A percentile compares a stretch with the other conserved stretches of the same genome.
These are phyloP conservation scores for Dimargaris xerosporica DNA, from an alignment of 192 early-diverging fungal genomes.

Conservation along the genomic window DNA sequence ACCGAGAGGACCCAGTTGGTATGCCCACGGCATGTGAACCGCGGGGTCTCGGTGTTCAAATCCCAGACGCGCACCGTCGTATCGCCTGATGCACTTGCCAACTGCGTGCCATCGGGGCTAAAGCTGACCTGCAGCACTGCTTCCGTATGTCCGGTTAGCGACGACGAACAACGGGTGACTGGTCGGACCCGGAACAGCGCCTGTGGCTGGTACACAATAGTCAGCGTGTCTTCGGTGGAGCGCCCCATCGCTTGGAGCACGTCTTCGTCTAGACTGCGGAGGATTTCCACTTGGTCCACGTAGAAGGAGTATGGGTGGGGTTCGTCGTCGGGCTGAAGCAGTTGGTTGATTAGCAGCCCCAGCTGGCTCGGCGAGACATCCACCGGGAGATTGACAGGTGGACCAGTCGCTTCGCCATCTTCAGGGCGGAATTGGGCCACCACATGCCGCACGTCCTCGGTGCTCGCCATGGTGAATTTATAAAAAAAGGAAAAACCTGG, in stretches of 20 bases:
- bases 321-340: constrained; percentile 58
- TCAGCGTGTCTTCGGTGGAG: constrained; percentile 81
- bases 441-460: constrained; percentile 19
- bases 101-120: constrained; percentile 71
- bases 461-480: neutral
- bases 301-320: constrained; percentile 88
- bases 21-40: constrained; percentile 69
- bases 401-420: constrained; percentile 63
- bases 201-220: constrained; percentile 86
- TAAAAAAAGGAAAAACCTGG: no score
- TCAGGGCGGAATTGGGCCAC: constrained; percentile 70
- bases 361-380: constrained; percentile 76
- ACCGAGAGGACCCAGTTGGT: constrained; percentile 86
- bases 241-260: constrained; percentile 55
- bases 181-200: constrained; percentile 88
- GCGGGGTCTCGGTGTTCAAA: constrained; percentile 89
- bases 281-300: constrained; percentile 73
- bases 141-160: constrained; percentile 80
- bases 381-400: constrained; percentile 77
- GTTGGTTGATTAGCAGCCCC: constrained; percentile 74
- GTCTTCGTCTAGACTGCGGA: constrained; percentile 55
- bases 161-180: constrained; percentile 83
- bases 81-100: constrained; percentile 94
- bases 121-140: constrained; percentile 83
- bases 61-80: constrained; percentile 95